Base-by-base conservation (phyloP, 306 rosid species). In the Hippophae rhamnoides region DNA sequence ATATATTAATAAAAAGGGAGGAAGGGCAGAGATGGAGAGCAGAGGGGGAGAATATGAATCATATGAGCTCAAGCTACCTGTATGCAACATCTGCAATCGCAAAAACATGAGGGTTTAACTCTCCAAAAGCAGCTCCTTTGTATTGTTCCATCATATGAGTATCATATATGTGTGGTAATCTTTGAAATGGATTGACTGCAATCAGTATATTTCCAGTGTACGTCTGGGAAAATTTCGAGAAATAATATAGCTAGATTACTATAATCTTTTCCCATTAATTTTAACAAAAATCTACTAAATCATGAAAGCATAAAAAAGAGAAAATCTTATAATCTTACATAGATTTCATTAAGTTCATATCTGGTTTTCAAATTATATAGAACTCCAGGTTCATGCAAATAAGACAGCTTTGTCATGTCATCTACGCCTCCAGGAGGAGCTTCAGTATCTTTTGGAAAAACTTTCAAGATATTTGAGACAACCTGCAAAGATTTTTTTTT, bases 341-440 rank as follows among this genome's bases (percentile, higher is more conserved):
- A 93, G 46, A 93, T 93, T 86, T 93, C 99, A 63, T 93, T 93
- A 41, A 93, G 99, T 73, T 93, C 99, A 66, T 93, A 93, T 93
- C 99, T 82, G 66, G 95, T 8, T 3, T 97, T 95, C 90, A 93
- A 93, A 82, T 93, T 93, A 74, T 83, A 68, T 79, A 93, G 72
- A 76, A 93, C 99, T 72, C 99, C 99, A 0, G 99, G 99, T 76
- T 93, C 99, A 65, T 93, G 99, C 81, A 93, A 86, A 82, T 93
- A 93, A 49, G 99, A 93, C 69, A 93, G 69, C 71, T 93, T 93
- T 72, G 99, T 93, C 99, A 93, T 93, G 89, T 93, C 99, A 77
- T 93, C 99, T 18, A 84, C 99, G 68, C 99, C 99, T 69, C 97
- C 99, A 18, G 99, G 97, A 62, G 90, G 85, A 72, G 95, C 90